Conservation (phyloP, 1,284 basidiomycete genomes). For the Rhodotorula sp. region DNA sequence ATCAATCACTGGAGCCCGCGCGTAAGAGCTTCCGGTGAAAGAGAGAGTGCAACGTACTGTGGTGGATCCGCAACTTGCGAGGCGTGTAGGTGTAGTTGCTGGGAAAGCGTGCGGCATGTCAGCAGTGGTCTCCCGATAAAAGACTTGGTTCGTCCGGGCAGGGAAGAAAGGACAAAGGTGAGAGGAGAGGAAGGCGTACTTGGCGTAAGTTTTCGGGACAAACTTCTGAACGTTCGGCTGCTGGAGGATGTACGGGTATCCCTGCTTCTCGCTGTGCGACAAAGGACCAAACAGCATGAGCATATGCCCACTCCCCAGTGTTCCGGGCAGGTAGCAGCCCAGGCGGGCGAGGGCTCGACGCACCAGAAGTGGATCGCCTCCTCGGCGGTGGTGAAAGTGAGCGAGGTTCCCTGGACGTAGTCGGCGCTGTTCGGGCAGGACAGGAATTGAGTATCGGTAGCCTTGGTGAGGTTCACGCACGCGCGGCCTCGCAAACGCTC, state of each 20-base stretch:
- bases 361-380: conserved; percentile 62
- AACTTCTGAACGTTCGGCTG: conserved; percentile 51
- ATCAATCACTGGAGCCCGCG: too few species aligned
- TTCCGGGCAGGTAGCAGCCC: too few species aligned
- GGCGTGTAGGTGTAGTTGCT: conserved; percentile 81
- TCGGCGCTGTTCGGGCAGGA: conserved; percentile 65
- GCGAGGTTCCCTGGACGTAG: conserved; percentile 78
- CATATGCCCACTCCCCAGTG: too few species aligned
- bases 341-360: too few species aligned
- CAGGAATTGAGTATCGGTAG: background rate
- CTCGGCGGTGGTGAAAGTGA: conserved; percentile 1
- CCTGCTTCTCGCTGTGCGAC: conserved; percentile 67
- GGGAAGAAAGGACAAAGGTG: background rate
- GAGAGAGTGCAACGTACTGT: conserved; percentile 52
- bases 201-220: conserved; percentile 45
- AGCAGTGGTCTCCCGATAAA: too few species aligned
- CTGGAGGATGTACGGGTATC: conserved; percentile 50
- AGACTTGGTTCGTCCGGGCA: background rate
- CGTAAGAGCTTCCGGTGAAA: too few species aligned
- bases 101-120: too few species aligned
- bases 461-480: background rate
- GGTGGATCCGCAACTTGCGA: conserved; percentile 75
- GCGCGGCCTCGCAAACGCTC: too few species aligned
- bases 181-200: conserved; percentile 14
- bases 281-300: too few species aligned